Base-by-base conservation (phyloP, 2,329 filamentous ascomycete species). In the Chaetomiaceae sp. region DNA sequence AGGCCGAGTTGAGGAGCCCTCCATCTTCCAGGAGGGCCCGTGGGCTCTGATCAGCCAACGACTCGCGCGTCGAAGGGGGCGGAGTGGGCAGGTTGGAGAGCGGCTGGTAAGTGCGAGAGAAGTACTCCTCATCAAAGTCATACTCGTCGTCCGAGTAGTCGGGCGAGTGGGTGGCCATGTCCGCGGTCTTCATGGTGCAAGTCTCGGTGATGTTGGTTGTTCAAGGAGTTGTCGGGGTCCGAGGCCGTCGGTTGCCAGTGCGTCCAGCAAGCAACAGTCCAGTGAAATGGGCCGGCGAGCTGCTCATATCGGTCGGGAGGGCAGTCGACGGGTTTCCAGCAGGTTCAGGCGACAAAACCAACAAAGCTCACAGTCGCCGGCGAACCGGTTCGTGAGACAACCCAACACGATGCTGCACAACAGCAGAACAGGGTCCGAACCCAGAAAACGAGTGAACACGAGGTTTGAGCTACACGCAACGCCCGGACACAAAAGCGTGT, bases 1-100 rank as follows among this genome's bases (percentile, higher is more conserved):
- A 65, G n/a, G 68, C 70, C 11, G 67, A 66, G 63, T 72, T 73
- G 55, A 74, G 65, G 47, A 69, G 66, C 58, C 76, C 75, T 54
- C 70, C 73, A 63, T 77, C 73, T 47, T 76, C 73, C 46, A 72
- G 64, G 17, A 68, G 66, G 50, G 71, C 66, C 36, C 66, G 65
- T 42, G 76, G 74, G 45, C 75, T 76, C 62, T 75, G 73, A 37
- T 66, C 64, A 25, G 71, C 71, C 31, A 73, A 75, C 11, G 74
- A 74, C 47, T 66, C 71, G 55, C 69, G 71, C 46, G 76, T 77
- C 40, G 80, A 84, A 11, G 77, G 77, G 40, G 84, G 84, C 58
- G 84, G 84, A 48, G 84, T 87, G 20, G 84, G 84, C 20, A 87
- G 76, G 66, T 83, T 85, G 27, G 83, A 87, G 47, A 87, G 74